Base-by-base conservation (phyloP, 768 basidiomycete genomes). In the Clathrus columnatus region DNA sequence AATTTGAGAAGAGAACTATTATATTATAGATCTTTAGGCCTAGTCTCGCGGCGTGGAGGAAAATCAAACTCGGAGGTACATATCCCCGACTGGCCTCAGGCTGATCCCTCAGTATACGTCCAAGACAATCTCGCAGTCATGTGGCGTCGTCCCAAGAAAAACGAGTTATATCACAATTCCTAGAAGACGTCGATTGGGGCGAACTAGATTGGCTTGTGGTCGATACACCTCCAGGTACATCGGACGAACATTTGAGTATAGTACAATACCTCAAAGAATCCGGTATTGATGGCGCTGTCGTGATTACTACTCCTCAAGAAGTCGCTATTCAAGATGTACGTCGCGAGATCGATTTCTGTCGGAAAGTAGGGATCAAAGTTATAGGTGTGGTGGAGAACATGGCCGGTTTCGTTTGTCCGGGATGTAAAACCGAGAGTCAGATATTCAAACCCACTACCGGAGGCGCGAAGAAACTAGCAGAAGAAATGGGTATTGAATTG, bases 71-170 rank as follows among this genome's bases (percentile, higher is more conserved):
- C n/a, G n/a, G n/a, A n/a, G n/a, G n/a, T n/a, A n/a, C n/a, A n/a
- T n/a, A n/a, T n/a, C n/a, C n/a, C n/a, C n/a, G n/a, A n/a, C n/a
- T n/a, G n/a, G n/a, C n/a, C n/a, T n/a, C n/a, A n/a, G 96, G 96
- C 50, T 98, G 96, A 94, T 96, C 94, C 0, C 96, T n/a, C 96
- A 2, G 89, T 98, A 11, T 95, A 95, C 65, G 91, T 97, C 2
- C 88, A 93, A 61, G 90, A 94, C 65, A 96, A 98, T 61, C 83
- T 98, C 57, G 82, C 82, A 51, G 83, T 99, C 62, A 98, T 99
- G 84, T 98, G 96, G 96, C 81, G 96, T 24, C 96, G 96, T 0
- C 96, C 96, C 1, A 98, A 98, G 75, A 98, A 98, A 79, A 98
- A 98, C 63, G 96, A 94, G 0, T 77, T 99, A 98, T 99, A 70